Percentiles rank a stretch among this genome's conserved stretches.
Evolutionary conservation across 495 filamentous ascomycete species (phyloP).

Genomic region (Hyaloscypha finlandica): DNA sequence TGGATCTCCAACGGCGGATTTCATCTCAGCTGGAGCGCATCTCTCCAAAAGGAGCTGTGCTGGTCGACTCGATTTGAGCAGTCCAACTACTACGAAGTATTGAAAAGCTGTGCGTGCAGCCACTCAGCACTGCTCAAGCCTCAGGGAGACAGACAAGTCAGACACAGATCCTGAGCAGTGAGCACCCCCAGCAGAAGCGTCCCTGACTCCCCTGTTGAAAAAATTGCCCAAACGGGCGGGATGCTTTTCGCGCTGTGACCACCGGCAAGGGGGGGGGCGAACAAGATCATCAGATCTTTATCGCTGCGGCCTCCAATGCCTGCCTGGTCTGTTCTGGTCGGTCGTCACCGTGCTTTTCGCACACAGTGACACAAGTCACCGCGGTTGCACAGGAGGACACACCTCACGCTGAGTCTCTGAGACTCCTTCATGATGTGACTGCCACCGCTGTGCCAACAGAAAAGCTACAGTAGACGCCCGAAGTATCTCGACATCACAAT

Average conservation of each 20-base stretch:
- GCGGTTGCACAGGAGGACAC: background rate
- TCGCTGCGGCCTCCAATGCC: background rate
- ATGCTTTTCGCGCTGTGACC: conserved; percentile 12
- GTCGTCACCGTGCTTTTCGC: background rate
- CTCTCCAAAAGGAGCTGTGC: too few relatives aligned
- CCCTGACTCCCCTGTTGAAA: background rate
- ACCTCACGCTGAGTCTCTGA: background rate
- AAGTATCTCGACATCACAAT: background rate
- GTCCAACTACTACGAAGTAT: too few relatives aligned
- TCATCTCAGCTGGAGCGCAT: too few relatives aligned
- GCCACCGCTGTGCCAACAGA: background rate
- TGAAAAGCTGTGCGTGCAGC: too few relatives aligned
- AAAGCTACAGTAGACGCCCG: background rate
- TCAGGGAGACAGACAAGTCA: too few relatives aligned
- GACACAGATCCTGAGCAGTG: background rate
- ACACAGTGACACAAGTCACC: background rate
- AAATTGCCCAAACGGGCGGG: conserved; percentile 11
- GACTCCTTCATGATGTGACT: background rate
- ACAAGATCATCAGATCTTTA: conserved; percentile 10
- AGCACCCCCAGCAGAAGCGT: background rate
- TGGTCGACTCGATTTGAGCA: too few relatives aligned
- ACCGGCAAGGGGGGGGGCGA: background rate
- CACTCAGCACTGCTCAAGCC: too few relatives aligned
- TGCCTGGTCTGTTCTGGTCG: background rate
- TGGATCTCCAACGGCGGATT: too few relatives aligned